phyloP scores from a whole-genome alignment of 352 stramenopile species.

The Pythium grandisporangium region DNA sequence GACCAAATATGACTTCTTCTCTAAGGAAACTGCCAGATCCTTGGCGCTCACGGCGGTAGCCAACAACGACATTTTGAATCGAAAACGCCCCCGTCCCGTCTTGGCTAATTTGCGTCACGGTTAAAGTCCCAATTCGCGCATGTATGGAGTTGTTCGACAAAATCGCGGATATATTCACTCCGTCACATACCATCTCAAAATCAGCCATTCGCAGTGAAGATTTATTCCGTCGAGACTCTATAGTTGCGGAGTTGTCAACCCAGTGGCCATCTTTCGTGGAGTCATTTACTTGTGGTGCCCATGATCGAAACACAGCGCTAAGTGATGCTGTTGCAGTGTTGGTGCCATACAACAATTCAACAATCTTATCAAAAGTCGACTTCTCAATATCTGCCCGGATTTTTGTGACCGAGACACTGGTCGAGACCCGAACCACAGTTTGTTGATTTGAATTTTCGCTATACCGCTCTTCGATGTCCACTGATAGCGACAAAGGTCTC shows the following conservation, averaged over 20 bases:
- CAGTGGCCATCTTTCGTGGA: too few species aligned
- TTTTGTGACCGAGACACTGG: constrained; percentile 23
- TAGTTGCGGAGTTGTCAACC: too few species aligned
- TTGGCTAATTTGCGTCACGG: constrained; percentile 15
- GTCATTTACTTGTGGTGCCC: too few species aligned
- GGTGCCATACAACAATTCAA: too few species aligned
- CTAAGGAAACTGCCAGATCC: not conserved
- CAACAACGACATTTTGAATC: constrained; percentile 56
- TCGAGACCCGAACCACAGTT: constrained; percentile 20
- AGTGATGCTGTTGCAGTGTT: too few species aligned
- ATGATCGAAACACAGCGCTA: constrained; percentile 10
- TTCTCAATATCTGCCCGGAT: constrained; percentile 22
- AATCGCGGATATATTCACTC: constrained; percentile 23
- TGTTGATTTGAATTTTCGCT: constrained; percentile 10
- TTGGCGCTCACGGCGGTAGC: constrained; percentile 14
- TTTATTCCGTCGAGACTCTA: too few species aligned
- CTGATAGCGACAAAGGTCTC: constrained; percentile 37
- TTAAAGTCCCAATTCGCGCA: constrained; percentile 39
- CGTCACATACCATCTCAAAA: constrained; percentile 31
- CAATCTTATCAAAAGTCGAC: constrained; percentile 12
- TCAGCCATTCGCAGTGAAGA: too few species aligned
- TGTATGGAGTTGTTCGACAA: constrained; percentile 32
- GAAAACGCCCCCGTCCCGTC: constrained; percentile 24
- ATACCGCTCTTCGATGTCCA: constrained; percentile 21
- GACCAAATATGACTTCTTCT: constrained; percentile 68